Base-by-base conservation (phyloP, 192 early-diverging fungal genomes). In the Kappamyces sp. region DNA sequence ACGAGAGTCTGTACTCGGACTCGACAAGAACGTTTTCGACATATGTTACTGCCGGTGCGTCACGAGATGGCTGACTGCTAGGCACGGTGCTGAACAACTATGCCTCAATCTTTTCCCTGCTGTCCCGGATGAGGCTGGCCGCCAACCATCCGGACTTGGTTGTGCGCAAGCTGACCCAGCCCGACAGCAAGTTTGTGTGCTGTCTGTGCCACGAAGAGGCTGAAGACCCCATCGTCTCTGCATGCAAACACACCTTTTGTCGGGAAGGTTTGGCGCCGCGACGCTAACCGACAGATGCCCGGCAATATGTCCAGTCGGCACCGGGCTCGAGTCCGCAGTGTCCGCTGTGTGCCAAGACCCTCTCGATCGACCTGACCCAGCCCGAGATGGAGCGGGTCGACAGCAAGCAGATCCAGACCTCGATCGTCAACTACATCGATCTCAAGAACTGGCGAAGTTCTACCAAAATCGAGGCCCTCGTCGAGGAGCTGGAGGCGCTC, bases 401-500 rank as follows among this genome's bases (percentile, higher is more conserved):
- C 35, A 40, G 73, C 9, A 31, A 49, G 7, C 63, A 75, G 49
- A 49, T 78, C 3, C 76, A 83, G 41, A 71, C 74, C 12, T 87
- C 85, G n/a, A 96, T 96, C 59, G 81, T 96, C 36, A 93, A 93
- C 64, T 85, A 89, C 36, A 91, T 96, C 47, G 82, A 96, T 67
- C 86, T 96, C 84, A 61, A 65, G 39, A 80, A 74, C 5, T 96
- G 93, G 93, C 67, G 86, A 38, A 90, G 88, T 45, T 89, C 87
- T 32, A 91, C 93, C 45, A 96, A 96, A 66, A 96, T 96, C 59
- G 91, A 96, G 66, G 91, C 91, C 0, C 76, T 96, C 9, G 88
- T 93, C 5, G 91, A 94, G 68, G 91, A 96, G 46, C 74, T 94
- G 31, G 84, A 84, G 14, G 67, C 66, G 3, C 77, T 89, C 33